phyloP scores from a whole-genome alignment of 208 protist species.

The Blechomonas ayalai region DNA sequence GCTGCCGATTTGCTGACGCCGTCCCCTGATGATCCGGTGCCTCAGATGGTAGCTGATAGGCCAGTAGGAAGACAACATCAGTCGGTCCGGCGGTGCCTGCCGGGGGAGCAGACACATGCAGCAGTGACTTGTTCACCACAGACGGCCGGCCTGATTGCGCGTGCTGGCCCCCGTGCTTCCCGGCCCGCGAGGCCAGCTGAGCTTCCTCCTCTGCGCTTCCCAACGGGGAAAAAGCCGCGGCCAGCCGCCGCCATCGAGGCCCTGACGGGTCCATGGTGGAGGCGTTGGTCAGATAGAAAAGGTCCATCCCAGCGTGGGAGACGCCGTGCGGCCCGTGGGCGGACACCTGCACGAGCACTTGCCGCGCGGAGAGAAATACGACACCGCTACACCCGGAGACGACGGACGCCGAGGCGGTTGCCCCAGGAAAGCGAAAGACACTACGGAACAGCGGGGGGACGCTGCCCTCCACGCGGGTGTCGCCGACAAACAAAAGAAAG shows the following conservation, averaged over 20 bases:
- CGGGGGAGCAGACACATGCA: too few species aligned
- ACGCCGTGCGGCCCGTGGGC: background rate
- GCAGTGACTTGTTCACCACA: too few species aligned
- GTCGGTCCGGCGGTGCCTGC: too few species aligned
- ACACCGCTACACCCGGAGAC: conserved; percentile 22
- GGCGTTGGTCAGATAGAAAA: background rate
- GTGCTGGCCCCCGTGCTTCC: too few species aligned
- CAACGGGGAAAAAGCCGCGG: background rate
- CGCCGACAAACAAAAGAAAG: conserved; percentile 1
- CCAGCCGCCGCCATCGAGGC: background rate
- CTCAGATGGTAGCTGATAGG: too few species aligned
- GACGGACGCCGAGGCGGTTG: conserved; percentile 5
- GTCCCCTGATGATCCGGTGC: too few species aligned
- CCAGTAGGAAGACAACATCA: too few species aligned
- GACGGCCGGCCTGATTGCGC: too few species aligned
- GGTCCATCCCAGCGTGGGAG: background rate
- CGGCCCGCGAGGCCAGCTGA: too few species aligned
- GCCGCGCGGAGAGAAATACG: conserved; percentile 33
- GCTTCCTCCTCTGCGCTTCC: too few species aligned
- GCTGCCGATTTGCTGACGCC: too few species aligned
- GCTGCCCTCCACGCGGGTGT: background rate
- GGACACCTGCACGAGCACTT: conserved; percentile 28
- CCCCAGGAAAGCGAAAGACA: background rate
- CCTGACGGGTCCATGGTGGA: background rate
- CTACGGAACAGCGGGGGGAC: too few species aligned